phyloP scores from a whole-genome alignment of 345 rosid genomes.

The Luvunga scandens region DNA sequence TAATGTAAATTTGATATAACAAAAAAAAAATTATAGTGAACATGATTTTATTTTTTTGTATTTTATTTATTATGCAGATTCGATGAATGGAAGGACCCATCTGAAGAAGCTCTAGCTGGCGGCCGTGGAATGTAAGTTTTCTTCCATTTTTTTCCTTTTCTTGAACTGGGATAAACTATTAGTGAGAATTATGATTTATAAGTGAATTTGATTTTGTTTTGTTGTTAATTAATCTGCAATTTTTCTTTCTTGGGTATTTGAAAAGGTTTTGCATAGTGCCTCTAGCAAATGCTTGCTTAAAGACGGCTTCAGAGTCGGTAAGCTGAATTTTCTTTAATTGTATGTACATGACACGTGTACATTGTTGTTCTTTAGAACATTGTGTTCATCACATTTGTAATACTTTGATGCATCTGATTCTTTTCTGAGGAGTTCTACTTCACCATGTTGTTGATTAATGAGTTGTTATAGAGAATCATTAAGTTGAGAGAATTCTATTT shows the following conservation, averaged over 20 bases:
- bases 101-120: conserved; percentile 69
- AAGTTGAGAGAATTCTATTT: neutral
- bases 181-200: neutral
- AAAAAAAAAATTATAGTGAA: no score
- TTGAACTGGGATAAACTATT: neutral
- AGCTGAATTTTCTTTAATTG: neutral
- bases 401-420: no score
- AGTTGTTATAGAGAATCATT: no score
- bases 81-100: conserved; percentile 73
- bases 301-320: conserved; percentile 52
- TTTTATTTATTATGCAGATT: conserved; percentile 25
- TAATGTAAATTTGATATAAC: no score
- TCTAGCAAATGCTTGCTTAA: conserved; percentile 38
- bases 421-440: neutral
- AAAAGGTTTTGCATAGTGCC: conserved; percentile 71
- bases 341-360: neutral
- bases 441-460: neutral
- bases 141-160: no score
- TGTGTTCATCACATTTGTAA: no score
- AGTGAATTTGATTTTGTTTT: neutral
- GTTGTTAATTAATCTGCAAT: neutral
- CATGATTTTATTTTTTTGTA: neutral
- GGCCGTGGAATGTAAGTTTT: conserved; percentile 67
- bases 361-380: neutral
- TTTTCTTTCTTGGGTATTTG: neutral